Evolutionary conservation across 106 monocot species (phyloP).

Genomic region (Acorus calamus): DNA sequence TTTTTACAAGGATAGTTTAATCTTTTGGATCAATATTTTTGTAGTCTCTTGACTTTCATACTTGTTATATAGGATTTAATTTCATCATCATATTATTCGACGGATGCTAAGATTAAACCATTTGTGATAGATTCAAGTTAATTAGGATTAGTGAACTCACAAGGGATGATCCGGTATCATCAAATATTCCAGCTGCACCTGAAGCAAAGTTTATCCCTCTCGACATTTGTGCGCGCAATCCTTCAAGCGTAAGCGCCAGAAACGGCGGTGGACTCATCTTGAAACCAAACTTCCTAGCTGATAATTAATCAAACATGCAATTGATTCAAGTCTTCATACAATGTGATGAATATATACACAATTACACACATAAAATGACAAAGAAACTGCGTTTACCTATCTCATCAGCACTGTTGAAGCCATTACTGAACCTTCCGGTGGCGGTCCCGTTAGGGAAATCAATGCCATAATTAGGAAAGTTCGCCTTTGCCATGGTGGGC

Average conservation of each 20-base stretch:
- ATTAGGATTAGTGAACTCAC: too few relatives aligned
- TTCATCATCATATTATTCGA: too few relatives aligned
- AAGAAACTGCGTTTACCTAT: constrained; percentile 6
- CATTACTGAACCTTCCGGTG: constrained; percentile 10
- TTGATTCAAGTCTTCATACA: too few relatives aligned
- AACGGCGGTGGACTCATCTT: constrained; percentile 24
- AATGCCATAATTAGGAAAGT: constrained; percentile 4
- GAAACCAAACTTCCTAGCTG: constrained; percentile 21
- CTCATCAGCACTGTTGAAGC: constrained; percentile 17
- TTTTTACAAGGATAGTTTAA: too few relatives aligned
- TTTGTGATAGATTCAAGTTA: too few relatives aligned
- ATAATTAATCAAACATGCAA: background rate
- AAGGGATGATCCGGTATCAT: constrained; percentile 5
- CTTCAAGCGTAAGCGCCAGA: constrained; percentile 9
- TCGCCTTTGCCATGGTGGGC: background rate
- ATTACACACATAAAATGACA: background rate
- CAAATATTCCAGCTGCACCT: constrained; percentile 25
- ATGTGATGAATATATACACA: too few relatives aligned
- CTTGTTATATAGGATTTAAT: too few relatives aligned
- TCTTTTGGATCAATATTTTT: too few relatives aligned
- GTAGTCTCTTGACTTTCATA: too few relatives aligned
- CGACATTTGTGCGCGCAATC: constrained; percentile 2
- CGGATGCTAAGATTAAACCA: too few relatives aligned
- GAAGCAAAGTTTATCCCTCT: constrained; percentile 36
- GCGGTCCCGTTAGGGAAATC: constrained; percentile 1